These are phyloP conservation scores for Echeveria elegans DNA, from an alignment of 164 flowering plant genomes.

Conservation along the genomic window DNA sequence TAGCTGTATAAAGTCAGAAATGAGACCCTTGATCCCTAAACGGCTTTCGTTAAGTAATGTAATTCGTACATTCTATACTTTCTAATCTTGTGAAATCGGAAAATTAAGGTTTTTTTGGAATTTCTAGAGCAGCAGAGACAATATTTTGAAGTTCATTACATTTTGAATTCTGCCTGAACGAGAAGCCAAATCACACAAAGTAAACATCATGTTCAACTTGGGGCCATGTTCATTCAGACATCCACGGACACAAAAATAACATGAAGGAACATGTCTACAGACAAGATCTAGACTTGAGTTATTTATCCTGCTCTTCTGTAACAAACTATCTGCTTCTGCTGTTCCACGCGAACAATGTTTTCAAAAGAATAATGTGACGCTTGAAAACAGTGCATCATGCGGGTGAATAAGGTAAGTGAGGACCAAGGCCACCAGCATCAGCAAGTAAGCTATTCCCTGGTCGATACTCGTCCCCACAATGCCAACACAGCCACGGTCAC, in stretches of 20 bases:
- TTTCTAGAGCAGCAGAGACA: too few species aligned
- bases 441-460: not conserved
- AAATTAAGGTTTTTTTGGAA: too few species aligned
- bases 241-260: not conserved
- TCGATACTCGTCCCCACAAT: conserved; percentile 15
- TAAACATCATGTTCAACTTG: too few species aligned
- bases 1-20: not conserved
- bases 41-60: too few species aligned
- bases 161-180: not conserved
- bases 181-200: not conserved
- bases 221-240: not conserved
- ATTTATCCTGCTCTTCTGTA: not conserved
- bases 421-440: conserved; percentile 1
- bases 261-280: not conserved
- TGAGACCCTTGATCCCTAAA: not conserved
- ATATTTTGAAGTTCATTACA: not conserved
- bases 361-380: conserved; percentile 12
- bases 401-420: conserved; percentile 42
- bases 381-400: conserved; percentile 17
- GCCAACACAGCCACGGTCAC: conserved; percentile 9
- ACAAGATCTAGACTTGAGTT: not conserved
- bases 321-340: not conserved
- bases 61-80: too few species aligned
- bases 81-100: too few species aligned
- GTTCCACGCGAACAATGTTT: not conserved